Conservation (phyloP, 73 alveolate genomes). For the Durusdinium trenchii region DNA sequence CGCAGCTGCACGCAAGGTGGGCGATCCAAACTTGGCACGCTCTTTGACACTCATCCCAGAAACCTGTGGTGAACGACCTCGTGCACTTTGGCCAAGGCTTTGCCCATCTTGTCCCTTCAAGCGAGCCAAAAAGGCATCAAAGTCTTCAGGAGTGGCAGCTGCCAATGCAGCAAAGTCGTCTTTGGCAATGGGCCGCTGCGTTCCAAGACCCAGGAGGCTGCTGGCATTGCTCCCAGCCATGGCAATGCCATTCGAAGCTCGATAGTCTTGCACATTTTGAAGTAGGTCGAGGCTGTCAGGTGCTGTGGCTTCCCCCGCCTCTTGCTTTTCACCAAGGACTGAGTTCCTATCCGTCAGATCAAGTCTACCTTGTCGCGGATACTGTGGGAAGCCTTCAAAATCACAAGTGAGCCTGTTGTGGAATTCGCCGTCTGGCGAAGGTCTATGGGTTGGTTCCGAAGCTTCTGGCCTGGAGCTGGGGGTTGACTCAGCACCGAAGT, state of each 20-base stretch:
- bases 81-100: not conserved
- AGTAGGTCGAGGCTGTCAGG: conserved; percentile 69
- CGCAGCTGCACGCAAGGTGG: conserved; percentile 76
- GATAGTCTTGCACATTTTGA: conserved; percentile 41
- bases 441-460: not conserved
- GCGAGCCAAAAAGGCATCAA: conserved; percentile 67
- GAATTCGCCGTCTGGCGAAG: not conserved
- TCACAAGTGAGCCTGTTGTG: not conserved
- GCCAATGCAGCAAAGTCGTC: conserved; percentile 88
- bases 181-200: conserved; percentile 73
- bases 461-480: not conserved
- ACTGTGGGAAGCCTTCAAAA: not conserved
- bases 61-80: conserved; percentile 50
- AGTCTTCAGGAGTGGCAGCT: conserved; percentile 91
- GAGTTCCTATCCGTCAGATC: conserved; percentile 12
- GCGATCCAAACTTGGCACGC: conserved; percentile 84
- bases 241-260: not conserved
- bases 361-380: not conserved
- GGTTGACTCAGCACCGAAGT: conserved; percentile 2
- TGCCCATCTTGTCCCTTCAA: conserved; percentile 7
- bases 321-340: not conserved
- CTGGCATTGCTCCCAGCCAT: not conserved
- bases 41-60: conserved; percentile 26
- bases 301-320: not conserved
- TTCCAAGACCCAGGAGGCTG: no score